Base-by-base conservation (phyloP, 2,329 filamentous ascomycete genomes). In the Nigrospora oryzae region DNA sequence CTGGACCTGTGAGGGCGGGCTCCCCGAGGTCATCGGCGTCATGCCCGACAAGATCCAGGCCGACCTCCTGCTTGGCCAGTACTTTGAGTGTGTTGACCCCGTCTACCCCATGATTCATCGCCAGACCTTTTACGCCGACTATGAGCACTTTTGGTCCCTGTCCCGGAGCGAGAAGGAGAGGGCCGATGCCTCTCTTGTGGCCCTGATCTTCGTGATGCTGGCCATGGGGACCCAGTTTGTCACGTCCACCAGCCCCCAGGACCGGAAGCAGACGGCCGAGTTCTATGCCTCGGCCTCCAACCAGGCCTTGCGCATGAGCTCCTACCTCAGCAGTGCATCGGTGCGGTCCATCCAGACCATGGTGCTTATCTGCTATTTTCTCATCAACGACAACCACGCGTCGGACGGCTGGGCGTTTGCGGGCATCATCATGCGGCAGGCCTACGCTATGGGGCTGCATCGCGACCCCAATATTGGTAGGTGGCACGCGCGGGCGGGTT, bases 361-460 rank as follows among this genome's bases (percentile, higher is more conserved):
- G 85, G 82, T 89, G 0, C 65, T 91, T n/a, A 81, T 89, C 47
- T 82, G 81, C 0, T 90, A 90, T 58, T 91, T 91, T 54, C 70
- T 91, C 33, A 89, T 90, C 68, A 91, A 91, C 55, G 86, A 91
- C 61, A 89, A 89, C 55, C 86, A 90, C 55, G 85, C 85, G 4
- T 86, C 83, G 0, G 86, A 91, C 58, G 86, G 86, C 1, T 91
- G 86, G 81, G 83, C 85, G 0, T 91, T 89, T 68, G 84, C 83
- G 0, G 86, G 86, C 6, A 83, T 91, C 23, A 63, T 89, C 17
- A 81, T 88, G 51, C 75, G 86, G 23, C 86, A 91, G 62, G 80
- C 86, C 0, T 90, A 89, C 55, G 86, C 86, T 19, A 86, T 91
- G 81, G 84, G 86, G 0, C 63, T 91, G 12, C 85, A 91, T 59